Evolutionary conservation across 2,329 filamentous ascomycete genomes (phyloP), one percentile per base, ranked within the genome.

Genomic region (Ceratocystiopsis sp.): DNA sequence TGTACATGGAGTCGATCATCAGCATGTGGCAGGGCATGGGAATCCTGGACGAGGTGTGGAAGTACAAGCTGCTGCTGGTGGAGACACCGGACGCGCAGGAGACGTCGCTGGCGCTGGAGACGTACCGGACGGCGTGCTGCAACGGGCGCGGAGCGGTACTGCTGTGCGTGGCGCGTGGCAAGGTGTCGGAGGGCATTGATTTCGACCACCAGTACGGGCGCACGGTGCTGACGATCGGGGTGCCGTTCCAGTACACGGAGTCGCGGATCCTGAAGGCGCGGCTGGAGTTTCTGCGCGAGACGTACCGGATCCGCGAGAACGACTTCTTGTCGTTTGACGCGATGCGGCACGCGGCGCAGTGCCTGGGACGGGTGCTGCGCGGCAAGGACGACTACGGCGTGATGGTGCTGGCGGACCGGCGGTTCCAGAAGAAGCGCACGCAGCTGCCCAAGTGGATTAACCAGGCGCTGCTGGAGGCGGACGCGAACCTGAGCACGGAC

Each of bases 361-460:
- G 91, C 55, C 68, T 98, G 2, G 93, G 91, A 14, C 87, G 91
- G 57, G 91, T 98, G 37, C 67, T 98, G 48, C 73, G 91, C 53
- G 91, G 91, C 19, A 98, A 98, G 60, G 93, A 98, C 57, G 91
- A 98, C 61, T 98, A 98, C 60, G 91, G 91, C n/a, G 84, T 98
- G 66, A 98, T 98, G 91, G 89, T 98, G 5, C 69, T 98, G 25
- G 91, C 93, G 2, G 91, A 98, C 59, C 79, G 84, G 37, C 77
- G 91, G 16, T 98, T 95, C 60, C 80, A 85, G 57, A 93, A 91
- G 65, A 96, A 96, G 63, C 72, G 86, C 35, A 69, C 62, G 3
- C 93, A 98, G 61, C 68, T 98, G 25, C 91, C 91, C 12, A 94
- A 94, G 58, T 98, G 91, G 91, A 98, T 98, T 55, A 83, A 80